A percentile compares a stretch with the other conserved stretches of the same genome.
phyloP scores from a whole-genome alignment of 257 asterid genomes.

The Solanum pinnatisectum region DNA sequence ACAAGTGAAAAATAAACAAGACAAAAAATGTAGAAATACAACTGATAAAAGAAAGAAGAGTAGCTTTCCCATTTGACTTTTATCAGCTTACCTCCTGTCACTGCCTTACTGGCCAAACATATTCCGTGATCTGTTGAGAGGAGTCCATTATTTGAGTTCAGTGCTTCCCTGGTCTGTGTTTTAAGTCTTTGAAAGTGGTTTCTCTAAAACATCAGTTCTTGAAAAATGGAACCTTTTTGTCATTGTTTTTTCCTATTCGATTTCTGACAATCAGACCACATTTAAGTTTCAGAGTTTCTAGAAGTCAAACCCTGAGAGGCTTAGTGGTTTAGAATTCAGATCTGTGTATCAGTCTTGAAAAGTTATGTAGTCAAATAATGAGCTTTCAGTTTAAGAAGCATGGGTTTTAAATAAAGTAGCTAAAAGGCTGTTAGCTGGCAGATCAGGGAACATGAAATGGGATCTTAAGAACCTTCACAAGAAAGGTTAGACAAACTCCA shows the following conservation, averaged over 20 bases:
- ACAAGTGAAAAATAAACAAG: background rate
- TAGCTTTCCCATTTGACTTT: background rate
- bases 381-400: background rate
- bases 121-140: background rate
- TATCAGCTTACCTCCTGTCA: background rate
- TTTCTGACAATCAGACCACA: background rate
- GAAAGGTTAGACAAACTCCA: background rate
- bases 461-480: background rate
- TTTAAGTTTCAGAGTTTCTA: background rate
- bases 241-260: background rate
- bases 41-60: background rate
- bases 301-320: background rate
- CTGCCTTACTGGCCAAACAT: background rate
- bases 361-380: background rate
- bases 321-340: background rate
- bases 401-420: background rate
- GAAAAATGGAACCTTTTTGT: background rate
- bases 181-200: background rate
- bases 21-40: background rate
- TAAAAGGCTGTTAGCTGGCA: background rate
- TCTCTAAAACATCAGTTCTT: background rate
- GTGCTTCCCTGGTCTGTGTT: background rate
- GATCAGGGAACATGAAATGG: background rate
- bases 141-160: background rate
- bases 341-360: background rate